Percentiles rank a stretch among this genome's conserved stretches.
Evolutionary conservation across 805 yeast genomes (phyloP).

Genomic region (Ogataea polymorpha): DNA sequence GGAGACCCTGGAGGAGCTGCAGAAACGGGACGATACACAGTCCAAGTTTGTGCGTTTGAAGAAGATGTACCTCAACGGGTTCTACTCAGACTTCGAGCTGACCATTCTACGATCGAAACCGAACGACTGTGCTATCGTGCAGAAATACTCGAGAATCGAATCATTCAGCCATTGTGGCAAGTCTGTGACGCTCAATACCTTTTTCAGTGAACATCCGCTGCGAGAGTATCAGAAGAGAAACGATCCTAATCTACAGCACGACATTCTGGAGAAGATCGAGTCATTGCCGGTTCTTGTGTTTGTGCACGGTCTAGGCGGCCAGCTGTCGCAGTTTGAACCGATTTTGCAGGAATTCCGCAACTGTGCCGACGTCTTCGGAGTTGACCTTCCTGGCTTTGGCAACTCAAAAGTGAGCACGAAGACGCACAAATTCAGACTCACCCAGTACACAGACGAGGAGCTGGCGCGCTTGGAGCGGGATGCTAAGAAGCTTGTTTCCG

Average conservation of each 20-base stretch:
- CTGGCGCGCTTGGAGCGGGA: not conserved
- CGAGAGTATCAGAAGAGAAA: conserved; percentile 32
- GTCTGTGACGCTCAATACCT: conserved; percentile 37
- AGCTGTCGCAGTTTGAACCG: conserved; percentile 78
- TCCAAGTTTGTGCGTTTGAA: conserved; percentile 6
- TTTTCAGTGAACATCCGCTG: conserved; percentile 53
- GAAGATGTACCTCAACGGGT: conserved; percentile 17
- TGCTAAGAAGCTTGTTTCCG: not conserved
- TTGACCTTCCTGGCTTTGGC: conserved; percentile 93
- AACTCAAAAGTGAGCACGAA: conserved; percentile 34
- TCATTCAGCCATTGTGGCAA: conserved; percentile 35
- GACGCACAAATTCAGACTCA: conserved; percentile 17
- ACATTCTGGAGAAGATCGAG: conserved; percentile 35
- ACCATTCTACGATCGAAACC: conserved; percentile 43
- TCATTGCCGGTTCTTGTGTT: conserved; percentile 61
- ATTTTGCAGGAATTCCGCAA: conserved; percentile 60
- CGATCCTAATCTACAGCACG: conserved; percentile 17
- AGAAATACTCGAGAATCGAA: conserved; percentile 44
- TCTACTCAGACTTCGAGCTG: conserved; percentile 39
- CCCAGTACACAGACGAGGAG: conserved; percentile 23
- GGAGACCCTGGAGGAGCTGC: conserved; percentile 18
- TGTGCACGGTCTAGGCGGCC: conserved; percentile 91
- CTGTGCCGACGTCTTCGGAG: conserved; percentile 58
- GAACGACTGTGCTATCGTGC: conserved; percentile 52
- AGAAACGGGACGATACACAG: conserved; percentile 13